phyloP scores from a whole-genome alignment of 2,329 filamentous ascomycete genomes.

The Pleomassaria siparia region DNA sequence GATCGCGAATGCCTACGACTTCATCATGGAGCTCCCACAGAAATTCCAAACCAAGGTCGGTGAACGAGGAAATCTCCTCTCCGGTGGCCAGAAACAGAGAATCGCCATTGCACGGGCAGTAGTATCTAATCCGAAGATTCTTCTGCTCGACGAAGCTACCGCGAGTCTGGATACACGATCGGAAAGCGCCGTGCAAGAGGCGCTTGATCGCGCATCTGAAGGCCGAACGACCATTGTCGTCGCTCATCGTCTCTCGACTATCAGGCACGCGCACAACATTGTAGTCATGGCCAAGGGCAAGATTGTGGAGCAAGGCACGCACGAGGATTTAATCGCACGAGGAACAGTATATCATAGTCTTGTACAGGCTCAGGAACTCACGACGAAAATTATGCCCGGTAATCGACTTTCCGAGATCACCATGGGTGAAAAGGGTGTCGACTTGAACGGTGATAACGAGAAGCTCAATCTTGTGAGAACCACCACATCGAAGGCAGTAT shows the following conservation, averaged over 20 bases:
- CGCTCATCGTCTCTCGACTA: slow-evolving; percentile 91
- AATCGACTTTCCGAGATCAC: slow-evolving; percentile 22
- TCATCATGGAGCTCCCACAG: slow-evolving; percentile 78
- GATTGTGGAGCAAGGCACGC: slow-evolving; percentile 92
- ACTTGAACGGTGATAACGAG: slow-evolving; percentile 20
- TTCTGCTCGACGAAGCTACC: slow-evolving; percentile 93
- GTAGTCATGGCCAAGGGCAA: slow-evolving; percentile 83
- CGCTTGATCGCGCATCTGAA: slow-evolving; percentile 79
- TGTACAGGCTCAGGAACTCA: slow-evolving; percentile 76
- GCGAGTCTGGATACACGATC: slow-evolving; percentile 92
- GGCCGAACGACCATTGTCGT: slow-evolving; percentile 95
- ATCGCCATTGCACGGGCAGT: slow-evolving; percentile 92
- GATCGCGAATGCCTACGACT: slow-evolving; percentile 93
- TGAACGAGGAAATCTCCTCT: slow-evolving; percentile 87
- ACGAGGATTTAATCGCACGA: slow-evolving; percentile 72
- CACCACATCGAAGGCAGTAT: slow-evolving; percentile 55
- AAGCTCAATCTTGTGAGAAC: slow-evolving; percentile 32
- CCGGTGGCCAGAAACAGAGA: slow-evolving; percentile 94
- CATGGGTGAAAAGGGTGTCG: slow-evolving; percentile 22
- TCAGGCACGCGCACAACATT: slow-evolving; percentile 92
- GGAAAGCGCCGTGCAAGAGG: slow-evolving; percentile 91
- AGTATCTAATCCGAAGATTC: slow-evolving; percentile 86
- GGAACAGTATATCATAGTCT: slow-evolving; percentile 78
- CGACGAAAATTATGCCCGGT: slow-evolving; percentile 22
- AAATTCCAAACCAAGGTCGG: slow-evolving; percentile 95